Evolutionary conservation across 1,284 basidiomycete species (phyloP).

Genomic region (Rhodotorula sp.): DNA sequence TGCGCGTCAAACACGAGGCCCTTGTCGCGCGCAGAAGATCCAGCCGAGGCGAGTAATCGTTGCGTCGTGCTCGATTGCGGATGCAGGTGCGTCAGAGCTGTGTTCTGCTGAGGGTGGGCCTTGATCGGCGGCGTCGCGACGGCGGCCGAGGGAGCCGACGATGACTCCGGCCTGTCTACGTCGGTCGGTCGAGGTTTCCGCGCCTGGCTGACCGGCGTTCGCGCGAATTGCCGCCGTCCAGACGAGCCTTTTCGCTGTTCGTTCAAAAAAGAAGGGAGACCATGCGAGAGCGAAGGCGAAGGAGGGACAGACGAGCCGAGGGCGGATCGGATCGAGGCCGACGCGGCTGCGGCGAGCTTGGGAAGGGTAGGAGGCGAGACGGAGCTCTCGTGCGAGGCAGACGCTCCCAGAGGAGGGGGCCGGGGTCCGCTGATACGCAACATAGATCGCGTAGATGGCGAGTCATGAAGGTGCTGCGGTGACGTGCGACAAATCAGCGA

Average conservation of each 20-base stretch:
- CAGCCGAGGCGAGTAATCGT: conserved; percentile 51
- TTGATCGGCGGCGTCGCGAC: background rate
- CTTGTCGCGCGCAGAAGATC: conserved; percentile 68
- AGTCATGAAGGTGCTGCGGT: background rate
- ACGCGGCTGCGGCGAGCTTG: conserved; percentile 31
- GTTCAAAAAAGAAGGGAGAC: background rate
- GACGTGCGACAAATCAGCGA: too few relatives aligned
- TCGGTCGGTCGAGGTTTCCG: background rate
- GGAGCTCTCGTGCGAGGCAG: background rate
- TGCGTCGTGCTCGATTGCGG: conserved; percentile 63
- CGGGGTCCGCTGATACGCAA: background rate
- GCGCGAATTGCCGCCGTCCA: conserved; percentile 11
- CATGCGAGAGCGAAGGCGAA: background rate
- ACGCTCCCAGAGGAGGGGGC: background rate
- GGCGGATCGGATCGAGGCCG: conserved; percentile 29
- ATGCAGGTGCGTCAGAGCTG: conserved; percentile 56
- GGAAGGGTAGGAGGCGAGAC: conserved; percentile 18
- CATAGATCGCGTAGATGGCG: conserved; percentile 1
- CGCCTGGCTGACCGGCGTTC: background rate
- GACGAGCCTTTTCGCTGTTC: conserved; percentile 2
- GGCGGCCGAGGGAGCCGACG: background rate
- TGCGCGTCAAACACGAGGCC: conserved; percentile 80
- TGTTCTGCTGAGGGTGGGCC: background rate
- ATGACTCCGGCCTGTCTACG: background rate
- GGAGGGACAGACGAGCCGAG: conserved; percentile 18